Evolutionary conservation across 1,284 basidiomycete genomes (phyloP).

Genomic region (Coniophora puteana): DNA sequence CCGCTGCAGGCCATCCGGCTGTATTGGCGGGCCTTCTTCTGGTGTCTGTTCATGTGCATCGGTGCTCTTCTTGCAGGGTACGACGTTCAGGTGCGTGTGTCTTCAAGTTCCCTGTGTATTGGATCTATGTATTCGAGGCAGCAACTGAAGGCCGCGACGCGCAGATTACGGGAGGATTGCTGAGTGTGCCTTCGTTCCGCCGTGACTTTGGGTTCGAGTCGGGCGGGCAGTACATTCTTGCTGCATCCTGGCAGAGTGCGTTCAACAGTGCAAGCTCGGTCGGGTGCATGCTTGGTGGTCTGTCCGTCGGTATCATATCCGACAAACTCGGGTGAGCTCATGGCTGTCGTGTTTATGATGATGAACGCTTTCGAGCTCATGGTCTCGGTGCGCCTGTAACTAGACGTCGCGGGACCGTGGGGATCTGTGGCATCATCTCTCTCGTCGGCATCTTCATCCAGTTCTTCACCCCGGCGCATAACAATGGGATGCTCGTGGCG

Average conservation of each 20-base stretch:
- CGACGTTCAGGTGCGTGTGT: constrained; percentile 21
- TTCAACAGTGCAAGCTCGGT: constrained; percentile 24
- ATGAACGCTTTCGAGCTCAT: too few relatives aligned
- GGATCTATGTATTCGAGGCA: too few relatives aligned
- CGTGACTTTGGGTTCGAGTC: constrained; percentile 20
- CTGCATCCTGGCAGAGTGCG: constrained; percentile 27
- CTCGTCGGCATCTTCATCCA: constrained; percentile 22
- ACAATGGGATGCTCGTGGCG: constrained; percentile 20
- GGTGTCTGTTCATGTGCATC: constrained; percentile 25
- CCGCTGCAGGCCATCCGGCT: constrained; percentile 17
- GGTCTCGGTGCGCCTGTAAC: too few relatives aligned
- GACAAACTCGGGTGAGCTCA: constrained; percentile 18
- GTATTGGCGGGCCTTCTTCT: constrained; percentile 22
- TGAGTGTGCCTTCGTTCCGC: constrained; percentile 24
- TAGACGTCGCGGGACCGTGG: constrained; percentile 22
- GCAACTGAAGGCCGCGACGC: too few relatives aligned
- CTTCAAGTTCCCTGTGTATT: too few relatives aligned
- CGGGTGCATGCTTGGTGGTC: constrained; percentile 23
- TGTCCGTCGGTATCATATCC: constrained; percentile 22
- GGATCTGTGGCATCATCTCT: constrained; percentile 17
- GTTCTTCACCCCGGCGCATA: constrained; percentile 21
- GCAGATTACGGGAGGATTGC: constrained; percentile 20
- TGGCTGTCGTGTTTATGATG: too few relatives aligned
- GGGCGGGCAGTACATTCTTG: constrained; percentile 10
- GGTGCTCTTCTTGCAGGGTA: constrained; percentile 25